Evolutionary conservation across 306 rosid species (phyloP), one percentile per base, ranked within the genome.

Genomic region (Purshia tridentata): DNA sequence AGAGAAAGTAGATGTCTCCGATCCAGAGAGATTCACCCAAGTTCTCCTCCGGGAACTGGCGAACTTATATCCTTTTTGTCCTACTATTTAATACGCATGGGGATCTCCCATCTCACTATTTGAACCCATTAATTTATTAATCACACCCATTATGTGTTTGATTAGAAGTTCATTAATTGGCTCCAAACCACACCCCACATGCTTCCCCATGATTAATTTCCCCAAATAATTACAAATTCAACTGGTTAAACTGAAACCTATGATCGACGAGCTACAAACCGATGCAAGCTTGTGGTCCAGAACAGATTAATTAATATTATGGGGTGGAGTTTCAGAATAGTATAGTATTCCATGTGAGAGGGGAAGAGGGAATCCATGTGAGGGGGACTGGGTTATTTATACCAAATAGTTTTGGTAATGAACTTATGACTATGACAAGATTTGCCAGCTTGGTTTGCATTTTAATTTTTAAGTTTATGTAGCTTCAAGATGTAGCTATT

Each of bases 361-460:
- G 72, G 64, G 62, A 63, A 69, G 69, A 71, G 66, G 83, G 88
- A 81, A 86, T 84, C 86, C 93, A 90, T 75, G 91, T 86, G 91
- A 88, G 58, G 91, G 86, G 58, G 77, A 70, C 39, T 67, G 80
- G 79, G 71, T 72, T 64, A 79, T 76, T 72, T 64, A 79, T 76
- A 54, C 50, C 69, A 76, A 73, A 70, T 71, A 76, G 68, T 80
- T 78, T 71, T 68, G 76, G 39, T n/a, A n/a, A n/a, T n/a, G n/a
- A n/a, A n/a, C n/a, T n/a, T n/a, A n/a, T n/a, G n/a, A n/a, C 55
- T 2, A 70, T 23, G 29, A 73, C 77, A 81, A 77, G 85, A 84
- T 79, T 82, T 81, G 92, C 84, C 91, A 90, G 92, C 83, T 77
- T 75, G 84, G 69, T 81, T 76, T 78, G 79, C 75, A 54, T 83